A percentile compares a stretch with the other conserved stretches of the same genome.
Conservation (phyloP, 2,329 filamentous ascomycete genomes). For the Fusarium acutatum region DNA sequence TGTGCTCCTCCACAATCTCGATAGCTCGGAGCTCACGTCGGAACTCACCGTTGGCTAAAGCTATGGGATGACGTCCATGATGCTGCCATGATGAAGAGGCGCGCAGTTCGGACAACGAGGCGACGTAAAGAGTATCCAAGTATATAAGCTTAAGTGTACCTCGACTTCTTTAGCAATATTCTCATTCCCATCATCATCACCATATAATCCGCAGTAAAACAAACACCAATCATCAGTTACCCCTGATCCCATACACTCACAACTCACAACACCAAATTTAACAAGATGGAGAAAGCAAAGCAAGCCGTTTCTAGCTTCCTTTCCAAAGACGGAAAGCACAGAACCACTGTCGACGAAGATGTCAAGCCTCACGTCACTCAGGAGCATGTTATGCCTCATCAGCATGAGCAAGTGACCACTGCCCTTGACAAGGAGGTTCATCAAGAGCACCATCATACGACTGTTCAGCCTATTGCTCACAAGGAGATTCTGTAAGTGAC, state of each 20-base stretch:
- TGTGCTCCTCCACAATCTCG: background rate
- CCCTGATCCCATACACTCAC: background rate
- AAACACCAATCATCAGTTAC: background rate
- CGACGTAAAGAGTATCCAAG: background rate
- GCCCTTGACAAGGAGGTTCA: slow-evolving; percentile 75
- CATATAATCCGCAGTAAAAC: background rate
- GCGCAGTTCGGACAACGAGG: background rate
- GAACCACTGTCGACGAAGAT: slow-evolving; percentile 75
- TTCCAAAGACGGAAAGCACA: slow-evolving; percentile 68
- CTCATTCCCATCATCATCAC: background rate
- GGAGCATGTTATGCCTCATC: slow-evolving; percentile 66
- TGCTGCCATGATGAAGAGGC: slow-evolving; percentile 12
- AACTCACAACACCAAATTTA: background rate
- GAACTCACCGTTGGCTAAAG: slow-evolving; percentile 2
- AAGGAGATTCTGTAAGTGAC: slow-evolving; percentile 53
- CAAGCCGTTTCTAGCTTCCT: slow-evolving; percentile 69
- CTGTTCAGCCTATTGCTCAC: slow-evolving; percentile 67
- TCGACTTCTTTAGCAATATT: background rate
- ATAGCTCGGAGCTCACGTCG: background rate
- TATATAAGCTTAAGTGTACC: slow-evolving; percentile 20
- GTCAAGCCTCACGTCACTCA: slow-evolving; percentile 68
- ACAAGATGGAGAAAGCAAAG: slow-evolving; percentile 71
- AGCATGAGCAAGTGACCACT: slow-evolving; percentile 68
- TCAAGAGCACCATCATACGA: slow-evolving; percentile 77
- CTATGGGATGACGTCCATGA: slow-evolving; percentile 29